Conservation (phyloP, 2,329 filamentous ascomycete species). For the Aaosphaeria pasadenensis region DNA sequence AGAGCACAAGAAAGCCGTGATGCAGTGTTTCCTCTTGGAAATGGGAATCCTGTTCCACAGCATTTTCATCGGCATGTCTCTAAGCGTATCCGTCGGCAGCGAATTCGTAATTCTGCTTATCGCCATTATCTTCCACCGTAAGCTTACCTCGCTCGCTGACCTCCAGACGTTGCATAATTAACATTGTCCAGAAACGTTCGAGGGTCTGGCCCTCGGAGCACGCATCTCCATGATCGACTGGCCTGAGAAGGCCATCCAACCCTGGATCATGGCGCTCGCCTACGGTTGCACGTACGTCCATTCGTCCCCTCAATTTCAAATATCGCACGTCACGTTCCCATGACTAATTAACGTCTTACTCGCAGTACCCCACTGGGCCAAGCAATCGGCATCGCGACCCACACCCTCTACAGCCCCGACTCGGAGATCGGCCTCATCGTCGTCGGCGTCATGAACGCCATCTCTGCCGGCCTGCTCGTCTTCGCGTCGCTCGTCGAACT, state of each 20-base stretch:
- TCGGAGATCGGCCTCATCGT: slow-evolving; percentile 74
- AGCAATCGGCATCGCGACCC: slow-evolving; percentile 74
- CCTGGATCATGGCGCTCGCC: slow-evolving; percentile 73
- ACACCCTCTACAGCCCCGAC: slow-evolving; percentile 75
- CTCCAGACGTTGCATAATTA: background rate
- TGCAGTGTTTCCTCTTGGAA: slow-evolving; percentile 47
- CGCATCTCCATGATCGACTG: slow-evolving; percentile 75
- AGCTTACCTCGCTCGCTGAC: background rate
- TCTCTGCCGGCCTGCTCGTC: slow-evolving; percentile 74
- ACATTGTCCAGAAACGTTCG: slow-evolving; percentile 67
- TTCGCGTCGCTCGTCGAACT: slow-evolving; percentile 84
- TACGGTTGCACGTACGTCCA: slow-evolving; percentile 55
- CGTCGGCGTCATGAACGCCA: slow-evolving; percentile 84
- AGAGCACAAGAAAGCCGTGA: slow-evolving; percentile 24
- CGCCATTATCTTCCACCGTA: slow-evolving; percentile 58
- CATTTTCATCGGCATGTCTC: slow-evolving; percentile 60
- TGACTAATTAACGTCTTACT: slow-evolving; percentile 4
- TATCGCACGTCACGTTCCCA: background rate
- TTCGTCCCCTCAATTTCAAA: background rate
- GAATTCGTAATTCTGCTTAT: slow-evolving; percentile 59
- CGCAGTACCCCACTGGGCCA: slow-evolving; percentile 71
- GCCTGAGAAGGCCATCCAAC: slow-evolving; percentile 28
- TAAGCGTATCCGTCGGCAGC: slow-evolving; percentile 52
- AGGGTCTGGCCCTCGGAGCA: slow-evolving; percentile 80
- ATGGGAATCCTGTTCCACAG: slow-evolving; percentile 63